A percentile compares a stretch with the other conserved stretches of the same genome.
phyloP scores from a whole-genome alignment of 352 stramenopile genomes.

The Phytophthora syringae region DNA sequence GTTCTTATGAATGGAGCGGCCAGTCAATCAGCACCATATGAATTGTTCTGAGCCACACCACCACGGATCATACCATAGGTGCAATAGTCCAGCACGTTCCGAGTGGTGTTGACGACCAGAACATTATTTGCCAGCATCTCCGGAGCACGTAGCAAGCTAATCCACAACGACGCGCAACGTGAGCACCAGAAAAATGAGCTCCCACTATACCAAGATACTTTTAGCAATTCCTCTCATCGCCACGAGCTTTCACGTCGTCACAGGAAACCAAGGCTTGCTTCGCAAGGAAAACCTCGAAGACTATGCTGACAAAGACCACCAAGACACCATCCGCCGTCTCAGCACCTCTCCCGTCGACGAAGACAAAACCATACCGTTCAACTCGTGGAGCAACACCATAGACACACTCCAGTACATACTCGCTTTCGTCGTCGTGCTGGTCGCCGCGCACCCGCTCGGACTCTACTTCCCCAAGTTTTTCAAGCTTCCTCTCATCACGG shows the following conservation, averaged over 20 bases:
- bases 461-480: too few relatives aligned
- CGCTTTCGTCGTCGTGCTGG: constrained; percentile 64
- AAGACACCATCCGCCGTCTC: constrained; percentile 5
- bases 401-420: constrained; percentile 52
- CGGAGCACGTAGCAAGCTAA: too few relatives aligned
- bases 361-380: too few relatives aligned
- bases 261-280: constrained; percentile 3
- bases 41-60: background rate
- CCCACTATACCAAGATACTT: too few relatives aligned
- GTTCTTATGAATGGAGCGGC: background rate
- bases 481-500: too few relatives aligned
- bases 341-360: constrained; percentile 29
- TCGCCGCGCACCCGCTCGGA: constrained; percentile 61
- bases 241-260: constrained; percentile 4
- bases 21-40: background rate
- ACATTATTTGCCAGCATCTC: background rate
- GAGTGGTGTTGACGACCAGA: background rate
- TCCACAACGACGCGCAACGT: too few relatives aligned
- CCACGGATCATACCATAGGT: background rate
- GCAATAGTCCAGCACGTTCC: too few relatives aligned
- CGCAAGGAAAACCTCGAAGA: background rate
- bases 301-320: too few relatives aligned
- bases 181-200: too few relatives aligned
- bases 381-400: constrained; percentile 37
- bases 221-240: constrained; percentile 1